Percentiles rank a stretch among this genome's conserved stretches.
Evolutionary conservation across 495 filamentous ascomycete species (phyloP).

Genomic region (Xanthoparmelia taractica): DNA sequence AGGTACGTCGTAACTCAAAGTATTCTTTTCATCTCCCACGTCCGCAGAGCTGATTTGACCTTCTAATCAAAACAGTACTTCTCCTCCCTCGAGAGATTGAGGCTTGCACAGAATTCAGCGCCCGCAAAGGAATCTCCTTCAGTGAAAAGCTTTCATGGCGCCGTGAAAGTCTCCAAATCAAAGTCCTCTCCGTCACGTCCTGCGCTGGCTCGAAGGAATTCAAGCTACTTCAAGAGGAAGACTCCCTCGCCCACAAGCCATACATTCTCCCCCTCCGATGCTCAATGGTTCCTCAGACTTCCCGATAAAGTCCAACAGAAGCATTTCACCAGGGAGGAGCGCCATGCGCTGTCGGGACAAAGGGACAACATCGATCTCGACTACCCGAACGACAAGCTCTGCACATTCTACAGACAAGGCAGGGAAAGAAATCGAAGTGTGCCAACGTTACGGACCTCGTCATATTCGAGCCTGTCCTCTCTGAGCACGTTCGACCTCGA

Average conservation of each 20-base stretch:
- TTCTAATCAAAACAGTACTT: slow-evolving; percentile 46
- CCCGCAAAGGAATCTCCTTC: slow-evolving; percentile 21
- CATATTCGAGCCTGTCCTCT: slow-evolving; percentile 29
- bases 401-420: slow-evolving; percentile 36
- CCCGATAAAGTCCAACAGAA: slow-evolving; percentile 63
- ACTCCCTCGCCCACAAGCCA: slow-evolving; percentile 36
- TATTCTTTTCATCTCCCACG: neutral
- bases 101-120: slow-evolving; percentile 47
- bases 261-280: slow-evolving; percentile 47
- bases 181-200: slow-evolving; percentile 35
- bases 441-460: slow-evolving; percentile 26
- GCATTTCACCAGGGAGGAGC: slow-evolving; percentile 69
- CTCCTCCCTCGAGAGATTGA: slow-evolving; percentile 56
- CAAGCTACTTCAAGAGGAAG: slow-evolving; percentile 34
- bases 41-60: slow-evolving; percentile 7
- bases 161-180: slow-evolving; percentile 24
- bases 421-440: slow-evolving; percentile 25
- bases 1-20: slow-evolving; percentile 32
- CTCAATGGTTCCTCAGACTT: slow-evolving; percentile 61
- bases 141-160: slow-evolving; percentile 24
- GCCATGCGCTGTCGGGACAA: slow-evolving; percentile 50
- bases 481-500: slow-evolving; percentile 31
- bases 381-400: slow-evolving; percentile 61
- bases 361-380: slow-evolving; percentile 54
- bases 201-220: slow-evolving; percentile 34